Evolutionary conservation across 495 filamentous ascomycete species (phyloP), one percentile per base, ranked within the genome.

Genomic region (Aspergillus panamensis): DNA sequence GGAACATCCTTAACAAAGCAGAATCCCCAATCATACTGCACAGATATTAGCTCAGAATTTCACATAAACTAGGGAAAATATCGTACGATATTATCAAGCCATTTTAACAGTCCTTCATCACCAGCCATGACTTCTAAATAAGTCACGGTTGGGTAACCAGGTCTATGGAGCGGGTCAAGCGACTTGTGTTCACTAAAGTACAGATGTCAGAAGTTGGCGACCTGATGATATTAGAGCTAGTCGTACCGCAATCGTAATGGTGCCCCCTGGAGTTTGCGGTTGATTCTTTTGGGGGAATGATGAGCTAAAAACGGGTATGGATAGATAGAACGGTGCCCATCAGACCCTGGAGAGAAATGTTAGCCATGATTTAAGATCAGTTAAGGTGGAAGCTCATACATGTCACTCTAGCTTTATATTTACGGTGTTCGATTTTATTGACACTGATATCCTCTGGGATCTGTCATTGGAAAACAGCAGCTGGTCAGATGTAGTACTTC

Each of bases 1-100:
- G 92, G 91, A 39, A 85, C 85, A 39, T 74, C 80, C 16, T 81
- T 73, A 8, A 96, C 80, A 63, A 89, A 90, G 57, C 75, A 86
- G 64, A 92, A 91, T 4, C 91, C 91, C 39, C 77, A 78, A 44
- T 66, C 66, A 57, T 80, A 77, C 82, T 84, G 43, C 16, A 65
- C 50, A 71, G 57, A 30, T 8, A 51, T 55, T 31, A 56, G 53
- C 6, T 3, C 6, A 29, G 39, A 10, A n/a, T 25, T 17, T 42
- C 31, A 53, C 8, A 8, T 13, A 39, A 35, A 17, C 29, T 33
- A 19, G 16, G 29, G 45, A 31, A 8, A 59, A 60, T 7, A 2
- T 72, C 74, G 69, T 66, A 79, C 87, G 53, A 92, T 87, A 8
- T 82, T 75, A 7, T 71, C 55, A 12, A 83, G 75, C 82, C 85